Evolutionary conservation across 2,329 filamentous ascomycete species (phyloP), one percentile per base, ranked within the genome.

Genomic region (Stylonectria norvegica): DNA sequence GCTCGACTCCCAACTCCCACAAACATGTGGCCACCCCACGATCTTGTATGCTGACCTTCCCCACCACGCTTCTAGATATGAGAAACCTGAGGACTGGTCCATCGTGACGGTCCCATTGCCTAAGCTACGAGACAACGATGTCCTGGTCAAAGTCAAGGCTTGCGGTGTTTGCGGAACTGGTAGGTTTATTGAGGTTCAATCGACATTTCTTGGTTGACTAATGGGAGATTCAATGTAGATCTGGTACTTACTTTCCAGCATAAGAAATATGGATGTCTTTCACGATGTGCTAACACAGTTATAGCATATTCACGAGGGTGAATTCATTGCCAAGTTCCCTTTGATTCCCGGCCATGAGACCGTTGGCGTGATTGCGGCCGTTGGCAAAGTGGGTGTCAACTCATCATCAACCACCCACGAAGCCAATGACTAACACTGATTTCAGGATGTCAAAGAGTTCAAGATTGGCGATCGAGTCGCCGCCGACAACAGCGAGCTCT

Each of bases 281-380:
- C 9, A 17, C 6, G 17, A 34, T 16, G 25, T 28, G 20, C 43
- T 52, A 38, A 47, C 31, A 36, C 6, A 19, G 8, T 7, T 15
- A 40, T 38, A 60, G 60, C 78, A 82, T 56, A 81, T 81, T 54
- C 81, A 85, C 57, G 78, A 85, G 61, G 83, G 82, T 56, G 81
- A 85, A 65, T 86, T 86, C 52, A 71, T 72, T 30, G 69, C 68
- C 49, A 68, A 81, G 66, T 84, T 84, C 58, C 81, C 81, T 36
- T 67, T 84, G 42, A 80, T 84, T 53, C 80, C 80, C 43, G 80
- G 81, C 35, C 82, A 86, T 53, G 82, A 86, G 61, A 83, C 81
- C 23, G 78, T 83, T 28, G 82, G 82, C 51, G 73, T 79, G 23
- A 71, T 86, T 40, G 81, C 77, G 20, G 78, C 72, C 10, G 57